Base-by-base conservation (phyloP, 139 green algal species). In the Micromonas commoda region DNA sequence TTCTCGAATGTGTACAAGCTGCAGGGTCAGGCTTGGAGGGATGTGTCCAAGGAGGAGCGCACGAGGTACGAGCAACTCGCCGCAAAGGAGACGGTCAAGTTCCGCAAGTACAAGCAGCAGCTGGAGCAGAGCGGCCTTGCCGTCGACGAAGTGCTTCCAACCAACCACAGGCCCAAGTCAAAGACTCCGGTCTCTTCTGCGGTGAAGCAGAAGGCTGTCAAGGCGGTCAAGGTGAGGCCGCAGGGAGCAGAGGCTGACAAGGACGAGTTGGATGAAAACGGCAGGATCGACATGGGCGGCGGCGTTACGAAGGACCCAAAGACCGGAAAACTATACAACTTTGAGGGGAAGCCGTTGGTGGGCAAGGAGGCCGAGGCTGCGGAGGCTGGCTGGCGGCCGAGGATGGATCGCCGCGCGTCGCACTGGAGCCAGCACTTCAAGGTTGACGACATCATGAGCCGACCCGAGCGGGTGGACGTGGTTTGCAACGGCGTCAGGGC, bases 401-500 rank as follows among this genome's bases (percentile, higher is more conserved):
- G 45, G 16, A 16, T 57, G 9, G 45, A 57, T 57, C 45, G 45
- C 45, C 9, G 45, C 9, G 45, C 45, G 45, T 23, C 9, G 9
- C 45, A 57, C 45, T 57, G 45, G 45, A 57, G 45, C 45, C 45
- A 57, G 45, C 45, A 57, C 45, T 57, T 57, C 45, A 16, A 57
- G 9, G 9, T 16, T 9, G 16, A 57, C 9, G 45, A 57, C 45
- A 57, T 57, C 45, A 16, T 16, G 45, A 57, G 16, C 6, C 19
- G n/a, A 16, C 53, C 71, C 19, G 53, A 67, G 1, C 19, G 20
- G 2, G 26, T 68, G 23, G 51, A 37, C 9, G 71, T 77, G 29
- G n/a, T 67, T 24, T 67, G 71, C 51, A 68, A 77, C 53, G 53
- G 71, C 38, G 52, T 77, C 2, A 29, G 28, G n/a, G 71, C 51